phyloP scores from a whole-genome alignment of 1,139 yeast species.

The Candida smagusa region DNA sequence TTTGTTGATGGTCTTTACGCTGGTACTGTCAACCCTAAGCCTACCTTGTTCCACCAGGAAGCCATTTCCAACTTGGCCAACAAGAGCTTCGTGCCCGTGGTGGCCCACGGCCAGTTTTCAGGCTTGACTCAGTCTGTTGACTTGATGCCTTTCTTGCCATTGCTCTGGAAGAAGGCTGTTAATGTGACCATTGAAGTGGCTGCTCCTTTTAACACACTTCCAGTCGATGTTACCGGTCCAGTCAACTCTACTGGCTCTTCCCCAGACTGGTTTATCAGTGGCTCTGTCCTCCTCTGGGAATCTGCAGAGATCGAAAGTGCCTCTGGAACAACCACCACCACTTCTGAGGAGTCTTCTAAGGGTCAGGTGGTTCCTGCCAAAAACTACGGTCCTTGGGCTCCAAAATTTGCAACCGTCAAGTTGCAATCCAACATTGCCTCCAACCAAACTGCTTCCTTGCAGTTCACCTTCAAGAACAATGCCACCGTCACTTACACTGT shows the following conservation, averaged over 20 bases:
- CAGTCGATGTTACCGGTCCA: constrained; percentile 14
- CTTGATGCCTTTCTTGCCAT: constrained; percentile 25
- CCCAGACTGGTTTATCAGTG: constrained; percentile 6
- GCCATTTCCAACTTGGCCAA: constrained; percentile 8
- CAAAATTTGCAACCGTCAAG: constrained; percentile 1
- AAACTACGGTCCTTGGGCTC: constrained; percentile 7
- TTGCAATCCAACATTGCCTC: not conserved
- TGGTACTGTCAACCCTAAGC: constrained; percentile 23
- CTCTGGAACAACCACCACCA: constrained; percentile 1
- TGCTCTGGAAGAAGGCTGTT: constrained; percentile 24
- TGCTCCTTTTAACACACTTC: constrained; percentile 17
- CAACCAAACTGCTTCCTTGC: constrained; percentile 2
- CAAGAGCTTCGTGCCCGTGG: constrained; percentile 22
- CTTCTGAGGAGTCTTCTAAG: not conserved
- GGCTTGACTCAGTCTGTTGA: constrained; percentile 26
- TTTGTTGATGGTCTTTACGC: constrained; percentile 19
- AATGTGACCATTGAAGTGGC: constrained; percentile 19
- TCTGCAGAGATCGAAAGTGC: constrained; percentile 2
- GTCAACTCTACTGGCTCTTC: constrained; percentile 1
- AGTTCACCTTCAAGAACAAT: constrained; percentile 5
- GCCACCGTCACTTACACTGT: constrained; percentile 5
- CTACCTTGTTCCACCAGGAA: constrained; percentile 24
- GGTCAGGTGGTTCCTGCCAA: not conserved
- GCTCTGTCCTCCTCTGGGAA: constrained; percentile 6
- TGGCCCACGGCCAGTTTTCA: constrained; percentile 22